Percentiles rank a stretch among this genome's conserved stretches.
Conservation (phyloP, 495 filamentous ascomycete species). For the Neurospora discreta region DNA sequence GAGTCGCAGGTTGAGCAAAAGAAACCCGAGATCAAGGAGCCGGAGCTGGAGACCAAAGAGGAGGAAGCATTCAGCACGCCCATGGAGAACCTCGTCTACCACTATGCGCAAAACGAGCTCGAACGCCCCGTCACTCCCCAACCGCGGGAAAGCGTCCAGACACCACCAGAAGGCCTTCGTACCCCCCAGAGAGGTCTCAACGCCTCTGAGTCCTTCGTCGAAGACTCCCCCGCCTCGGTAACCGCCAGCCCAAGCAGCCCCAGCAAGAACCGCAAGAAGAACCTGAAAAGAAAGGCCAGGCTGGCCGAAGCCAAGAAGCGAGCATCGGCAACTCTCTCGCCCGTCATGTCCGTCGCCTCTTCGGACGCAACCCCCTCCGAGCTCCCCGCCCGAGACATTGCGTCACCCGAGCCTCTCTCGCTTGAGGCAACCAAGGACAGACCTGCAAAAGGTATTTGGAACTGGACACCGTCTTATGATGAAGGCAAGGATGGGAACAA, state of each 20-base stretch:
- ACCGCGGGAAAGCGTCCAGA: neutral
- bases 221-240: neutral
- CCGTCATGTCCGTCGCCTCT: neutral
- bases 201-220: neutral
- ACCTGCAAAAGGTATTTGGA: neutral
- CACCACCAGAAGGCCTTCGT: neutral
- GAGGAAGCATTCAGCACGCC: neutral
- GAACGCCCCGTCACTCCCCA: neutral
- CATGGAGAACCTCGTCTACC: neutral
- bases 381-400: neutral
- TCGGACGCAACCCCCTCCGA: neutral
- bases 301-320: neutral
- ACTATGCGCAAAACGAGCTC: neutral
- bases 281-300: neutral
- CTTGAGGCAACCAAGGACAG: neutral
- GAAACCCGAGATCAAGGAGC: neutral
- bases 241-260: neutral
- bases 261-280: neutral
- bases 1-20: neutral
- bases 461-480: neutral
- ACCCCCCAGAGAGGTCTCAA: neutral
- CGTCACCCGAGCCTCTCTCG: neutral
- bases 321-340: neutral
- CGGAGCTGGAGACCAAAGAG: neutral
- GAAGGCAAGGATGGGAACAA: neutral